Evolutionary conservation across 1,139 yeast genomes (phyloP).

Genomic region (Lodderomyces theae): DNA sequence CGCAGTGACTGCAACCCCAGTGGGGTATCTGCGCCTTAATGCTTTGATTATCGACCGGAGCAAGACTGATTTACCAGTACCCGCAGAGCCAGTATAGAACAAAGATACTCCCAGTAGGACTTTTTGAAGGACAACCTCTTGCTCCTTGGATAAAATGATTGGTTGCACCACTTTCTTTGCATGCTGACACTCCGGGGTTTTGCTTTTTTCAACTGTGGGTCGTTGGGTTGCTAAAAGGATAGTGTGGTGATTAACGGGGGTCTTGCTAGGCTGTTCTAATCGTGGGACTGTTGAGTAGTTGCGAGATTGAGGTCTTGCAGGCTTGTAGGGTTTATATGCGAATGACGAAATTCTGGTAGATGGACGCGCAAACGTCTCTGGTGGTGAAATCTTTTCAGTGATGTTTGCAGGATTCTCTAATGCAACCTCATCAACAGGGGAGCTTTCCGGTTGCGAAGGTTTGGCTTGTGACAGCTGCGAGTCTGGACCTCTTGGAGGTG

Average conservation of each 20-base stretch:
- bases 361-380: neutral
- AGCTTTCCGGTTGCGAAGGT: neutral
- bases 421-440: neutral
- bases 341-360: neutral
- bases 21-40: conserved; percentile 45
- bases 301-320: conserved; percentile 2
- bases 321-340: neutral
- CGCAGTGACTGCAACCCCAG: conserved; percentile 79
- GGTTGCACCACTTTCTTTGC: conserved; percentile 32
- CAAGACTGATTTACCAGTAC: conserved; percentile 88
- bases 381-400: neutral
- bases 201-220: conserved; percentile 10
- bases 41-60: conserved; percentile 67
- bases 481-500: too few species aligned
- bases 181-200: neutral
- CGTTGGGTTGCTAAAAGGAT: conserved; percentile 19
- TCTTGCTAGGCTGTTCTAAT: conserved; percentile 4
- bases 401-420: neutral
- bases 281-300: conserved; percentile 8
- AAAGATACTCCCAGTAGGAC: conserved; percentile 51
- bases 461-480: too few species aligned
- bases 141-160: conserved; percentile 39
- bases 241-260: conserved; percentile 10
- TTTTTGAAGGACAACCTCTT: conserved; percentile 36
- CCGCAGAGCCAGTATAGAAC: conserved; percentile 94